Evolutionary conservation across 2,329 filamentous ascomycete species (phyloP), one percentile per base, ranked within the genome.

Genomic region (Aspergillus terreus): DNA sequence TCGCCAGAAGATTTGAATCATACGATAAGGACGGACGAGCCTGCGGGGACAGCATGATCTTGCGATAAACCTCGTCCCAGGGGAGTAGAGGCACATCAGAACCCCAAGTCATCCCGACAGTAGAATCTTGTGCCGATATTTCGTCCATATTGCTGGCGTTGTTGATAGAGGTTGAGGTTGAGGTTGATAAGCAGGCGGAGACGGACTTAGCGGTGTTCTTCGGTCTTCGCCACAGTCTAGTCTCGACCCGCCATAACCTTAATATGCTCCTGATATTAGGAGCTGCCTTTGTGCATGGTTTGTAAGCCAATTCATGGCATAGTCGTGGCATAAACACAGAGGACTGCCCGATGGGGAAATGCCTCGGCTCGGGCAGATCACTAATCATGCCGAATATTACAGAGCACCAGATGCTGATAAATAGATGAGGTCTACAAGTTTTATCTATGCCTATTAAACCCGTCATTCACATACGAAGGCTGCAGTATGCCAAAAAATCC

Each of bases 61-160:
- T 50, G 17, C 50, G 47, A 15, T 47, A 50, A 30, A 53, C 27
- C 25, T 53, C 51, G 15, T 55, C 53, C 53, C 53, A 55, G 12
- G 53, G 36, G 17, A 55, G 23, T 30, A 55, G 27, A 35, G 53
- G 41, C 1, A 41, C 15, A 10, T 55, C 53, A 14, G 47, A 17
- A 4, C 50, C 53, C 15, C 11, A 4, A 23, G 23, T 12, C 12
- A n/a, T n/a, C 14, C 21, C 35, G 35, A 12, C 19, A 6, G 38
- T 23, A 5, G 32, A 14, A 19, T 46, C 21, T 21, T 40, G 33
- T 14, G 36, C 14, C 12, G 46, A 47, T 14, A 41, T 17, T 15
- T 21, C 7, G 14, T 21, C 33, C 4, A 27, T 38, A 38, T n/a
- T 11, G 11, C 14, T 38, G 35, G 23, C 35, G 35, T 38, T 9